These are phyloP conservation scores for Citrus reticulata DNA, from an alignment of 345 rosid genomes.

Conservation along the genomic window DNA sequence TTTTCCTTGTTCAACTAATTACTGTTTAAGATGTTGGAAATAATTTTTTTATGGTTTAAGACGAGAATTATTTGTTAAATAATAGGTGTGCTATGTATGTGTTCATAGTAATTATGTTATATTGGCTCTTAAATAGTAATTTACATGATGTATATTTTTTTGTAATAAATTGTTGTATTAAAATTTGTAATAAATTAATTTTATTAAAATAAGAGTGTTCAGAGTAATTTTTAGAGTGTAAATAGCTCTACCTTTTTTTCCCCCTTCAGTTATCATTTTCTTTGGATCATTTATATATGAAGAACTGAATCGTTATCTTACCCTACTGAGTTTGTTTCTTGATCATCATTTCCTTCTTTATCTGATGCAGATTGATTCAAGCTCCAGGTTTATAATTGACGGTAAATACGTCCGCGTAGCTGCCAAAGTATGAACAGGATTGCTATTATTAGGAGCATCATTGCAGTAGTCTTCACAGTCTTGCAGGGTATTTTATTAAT, in stretches of 20 bases:
- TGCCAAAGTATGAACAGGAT: constrained; percentile 34
- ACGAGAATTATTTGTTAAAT: no score
- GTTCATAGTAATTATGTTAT: no score
- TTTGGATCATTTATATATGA: background rate
- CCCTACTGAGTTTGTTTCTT: background rate
- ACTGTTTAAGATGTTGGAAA: no score
- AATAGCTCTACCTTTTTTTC: background rate
- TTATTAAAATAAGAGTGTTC: no score
- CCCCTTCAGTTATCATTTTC: background rate
- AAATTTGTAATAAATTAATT: no score
- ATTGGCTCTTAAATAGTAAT: no score
- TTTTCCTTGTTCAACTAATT: no score
- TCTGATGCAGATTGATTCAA: constrained; percentile 54
- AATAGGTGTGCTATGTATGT: no score
- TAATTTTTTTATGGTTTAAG: no score
- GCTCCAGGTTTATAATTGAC: constrained; percentile 54
- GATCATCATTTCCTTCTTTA: background rate
- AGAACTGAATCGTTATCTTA: background rate
- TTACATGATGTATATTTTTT: no score
- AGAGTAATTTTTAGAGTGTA: no score
- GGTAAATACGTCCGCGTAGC: constrained; percentile 57
- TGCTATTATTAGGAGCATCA: background rate
- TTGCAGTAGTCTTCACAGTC: background rate
- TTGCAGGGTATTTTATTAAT: background rate
- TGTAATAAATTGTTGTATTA: no score